Base-by-base conservation (phyloP, 2,329 filamentous ascomycete genomes). In the Aureobasidium lini region DNA sequence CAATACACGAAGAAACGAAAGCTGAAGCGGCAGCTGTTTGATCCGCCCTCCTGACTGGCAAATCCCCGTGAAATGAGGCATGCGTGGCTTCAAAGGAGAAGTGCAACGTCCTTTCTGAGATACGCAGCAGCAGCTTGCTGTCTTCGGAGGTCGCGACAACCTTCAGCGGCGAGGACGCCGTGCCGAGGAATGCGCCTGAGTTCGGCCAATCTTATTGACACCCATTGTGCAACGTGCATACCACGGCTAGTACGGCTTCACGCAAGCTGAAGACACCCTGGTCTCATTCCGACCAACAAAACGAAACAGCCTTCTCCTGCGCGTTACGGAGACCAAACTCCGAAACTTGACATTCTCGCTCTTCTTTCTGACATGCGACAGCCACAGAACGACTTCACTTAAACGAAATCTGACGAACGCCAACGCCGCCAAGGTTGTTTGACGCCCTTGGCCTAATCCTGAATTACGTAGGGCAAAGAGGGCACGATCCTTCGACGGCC, bases 381-480 rank as follows among this genome's bases (percentile, higher is more conserved):
- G 46, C 46, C 23, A 18, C 46, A 23, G 6, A 49, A 49, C 5
- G 8, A 8, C 29, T 23, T 34, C 8, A 13, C 11, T 11, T 8
- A 18, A 48, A 23, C 16, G 16, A 37, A n/a, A 37, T 37, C 34
- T 36, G 34, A 9, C 13, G 1, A 36, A 13, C 34, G 31, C 47
- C 47, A 49, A 37, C 16, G 11, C 1, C n/a, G 47, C 47, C 47
- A 49, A 49, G 47, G 2, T 23, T 28, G 32, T 49, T 49, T 28
- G 47, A 49, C 11, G 32, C 18, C 10, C 48, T 52, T 52, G 48
- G 36, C 46, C 37, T 13, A 15, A n/a, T n/a, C 11, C 11, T n/a
- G 37, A 13, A 52, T 52, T 52, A 52, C 48, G 48, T 52, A 40
- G 36, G 48, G 15, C 36, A 52, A 52, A 52, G 15, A 16, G 29